Evolutionary conservation across 1,284 basidiomycete genomes (phyloP), one percentile per base, ranked within the genome.

Genomic region (Coniophora puteana): DNA sequence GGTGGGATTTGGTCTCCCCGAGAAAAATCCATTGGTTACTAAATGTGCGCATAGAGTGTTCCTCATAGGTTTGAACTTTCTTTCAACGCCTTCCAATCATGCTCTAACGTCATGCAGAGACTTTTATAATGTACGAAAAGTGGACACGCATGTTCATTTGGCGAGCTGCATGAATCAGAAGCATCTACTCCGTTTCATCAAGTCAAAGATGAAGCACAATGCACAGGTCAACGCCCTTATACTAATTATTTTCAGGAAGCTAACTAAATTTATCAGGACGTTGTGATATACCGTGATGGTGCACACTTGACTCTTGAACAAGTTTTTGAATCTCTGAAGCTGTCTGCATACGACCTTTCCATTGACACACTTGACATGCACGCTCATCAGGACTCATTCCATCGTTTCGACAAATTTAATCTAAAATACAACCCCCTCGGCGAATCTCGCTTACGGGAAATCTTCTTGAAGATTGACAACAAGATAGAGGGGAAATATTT

Each of bases 281-380:
- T 93, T 21, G 96, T 99, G 35, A 98, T 97, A 44, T 89, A 90
- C 67, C 86, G 95, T 50, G 96, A 99, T 57, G 92, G 87, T 14
- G 80, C 86, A 29, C 81, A 93, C 52, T 71, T 99, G 16, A 98
- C 95, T 0, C 74, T 99, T 2, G 76, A 85, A 44, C 81, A 99
- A 68, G 96, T 99, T 26, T 99, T 99, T 64, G 78, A 96, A 57
- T 95, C 92, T 24, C 80, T 99, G 22, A 86, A 95, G 52, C 71
- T 99, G 24, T 95, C 91, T 0, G 95, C 96, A 3, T 99, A 99
- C 63, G 96, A 99, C 54, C 76, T 99, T 27, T 96, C 93, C 7
- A 99, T 99, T 58, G 96, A 99, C 60, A 99, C 96, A 5, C 79
- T 99, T 35, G 96, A 99, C 59, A 99, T 98, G 96, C 96, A 99